Conservation (phyloP, 1,284 basidiomycete species). For the Sphaerobolus stellatus region DNA sequence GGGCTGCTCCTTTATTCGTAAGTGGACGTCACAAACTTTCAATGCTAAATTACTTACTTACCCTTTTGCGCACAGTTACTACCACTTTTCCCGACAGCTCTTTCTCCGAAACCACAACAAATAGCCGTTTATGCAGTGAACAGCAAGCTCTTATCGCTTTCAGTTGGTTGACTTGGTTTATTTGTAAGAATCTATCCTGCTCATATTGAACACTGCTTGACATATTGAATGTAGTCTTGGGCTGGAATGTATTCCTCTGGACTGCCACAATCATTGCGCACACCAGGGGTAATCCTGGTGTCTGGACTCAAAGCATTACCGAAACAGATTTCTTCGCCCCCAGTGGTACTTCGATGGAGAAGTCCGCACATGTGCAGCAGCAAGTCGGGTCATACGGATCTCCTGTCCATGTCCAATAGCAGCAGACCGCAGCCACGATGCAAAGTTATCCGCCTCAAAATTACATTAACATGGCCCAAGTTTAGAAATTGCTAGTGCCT, state of each 20-base stretch:
- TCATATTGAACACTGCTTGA: not conserved
- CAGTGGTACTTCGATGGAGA: not conserved
- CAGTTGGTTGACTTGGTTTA: slow-evolving; percentile 5
- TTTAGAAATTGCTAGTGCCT: too few relatives aligned
- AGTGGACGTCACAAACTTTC: not conserved
- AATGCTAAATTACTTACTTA: not conserved
- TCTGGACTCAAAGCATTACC: slow-evolving; percentile 7
- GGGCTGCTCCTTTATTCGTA: not conserved
- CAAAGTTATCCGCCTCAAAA: too few relatives aligned
- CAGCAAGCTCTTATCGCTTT: slow-evolving; percentile 2
- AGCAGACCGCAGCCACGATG: too few relatives aligned
- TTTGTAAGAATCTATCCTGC: not conserved
- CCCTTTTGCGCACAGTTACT: not conserved
- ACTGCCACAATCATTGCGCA: slow-evolving; percentile 3
- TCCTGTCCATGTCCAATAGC: too few relatives aligned
- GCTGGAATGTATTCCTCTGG: slow-evolving; percentile 8
- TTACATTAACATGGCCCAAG: too few relatives aligned
- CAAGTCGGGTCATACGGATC: too few relatives aligned
- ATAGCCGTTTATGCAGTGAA: not conserved
- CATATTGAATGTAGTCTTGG: slow-evolving; percentile 12
- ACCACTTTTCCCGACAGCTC: not conserved
- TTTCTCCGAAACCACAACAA: not conserved
- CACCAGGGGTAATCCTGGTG: slow-evolving; percentile 9
- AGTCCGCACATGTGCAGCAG: not conserved
- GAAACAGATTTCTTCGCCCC: slow-evolving; percentile 13